These are phyloP conservation scores for Fragaria ananassa DNA, from an alignment of 306 rosid genomes.

Conservation along the genomic window DNA sequence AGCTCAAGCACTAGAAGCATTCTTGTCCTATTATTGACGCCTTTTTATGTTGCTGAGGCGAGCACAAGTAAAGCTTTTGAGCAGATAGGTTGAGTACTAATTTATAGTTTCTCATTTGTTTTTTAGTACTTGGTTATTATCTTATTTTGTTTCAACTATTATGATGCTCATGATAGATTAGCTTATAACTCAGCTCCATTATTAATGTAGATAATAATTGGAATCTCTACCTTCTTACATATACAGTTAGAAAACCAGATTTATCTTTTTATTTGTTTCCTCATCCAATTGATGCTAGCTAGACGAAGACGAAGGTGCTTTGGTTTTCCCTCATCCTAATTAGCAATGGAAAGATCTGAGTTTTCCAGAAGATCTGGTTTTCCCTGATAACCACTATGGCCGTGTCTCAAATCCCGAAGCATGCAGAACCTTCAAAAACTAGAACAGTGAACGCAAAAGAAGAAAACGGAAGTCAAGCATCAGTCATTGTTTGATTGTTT, in stretches of 20 bases:
- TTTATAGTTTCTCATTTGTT: not conserved
- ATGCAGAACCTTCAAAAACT: not conserved
- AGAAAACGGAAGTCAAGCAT: not conserved
- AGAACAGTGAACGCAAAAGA: not conserved
- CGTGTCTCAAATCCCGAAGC: conserved; percentile 17
- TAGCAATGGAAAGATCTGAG: not conserved
- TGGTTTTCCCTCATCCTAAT: not conserved
- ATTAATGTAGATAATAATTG: not conserved
- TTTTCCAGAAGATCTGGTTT: not conserved
- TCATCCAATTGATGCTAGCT: not conserved
- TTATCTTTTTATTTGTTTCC: not conserved
- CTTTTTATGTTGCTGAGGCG: not conserved
- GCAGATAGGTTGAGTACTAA: not conserved
- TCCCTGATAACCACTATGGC: not conserved
- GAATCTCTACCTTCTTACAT: not conserved
- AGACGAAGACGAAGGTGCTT: not conserved
- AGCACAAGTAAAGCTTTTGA: not conserved
- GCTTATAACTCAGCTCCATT: not conserved
- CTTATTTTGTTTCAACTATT: not conserved
- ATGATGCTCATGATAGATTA: not conserved
- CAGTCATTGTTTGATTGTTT: conserved; percentile 2
- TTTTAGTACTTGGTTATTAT: not conserved
- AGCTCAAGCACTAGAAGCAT: not conserved
- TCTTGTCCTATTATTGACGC: not conserved
- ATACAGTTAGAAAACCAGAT: not conserved